Evolutionary conservation across 768 basidiomycete species (phyloP).

Genomic region (Dioszegia hungarica): DNA sequence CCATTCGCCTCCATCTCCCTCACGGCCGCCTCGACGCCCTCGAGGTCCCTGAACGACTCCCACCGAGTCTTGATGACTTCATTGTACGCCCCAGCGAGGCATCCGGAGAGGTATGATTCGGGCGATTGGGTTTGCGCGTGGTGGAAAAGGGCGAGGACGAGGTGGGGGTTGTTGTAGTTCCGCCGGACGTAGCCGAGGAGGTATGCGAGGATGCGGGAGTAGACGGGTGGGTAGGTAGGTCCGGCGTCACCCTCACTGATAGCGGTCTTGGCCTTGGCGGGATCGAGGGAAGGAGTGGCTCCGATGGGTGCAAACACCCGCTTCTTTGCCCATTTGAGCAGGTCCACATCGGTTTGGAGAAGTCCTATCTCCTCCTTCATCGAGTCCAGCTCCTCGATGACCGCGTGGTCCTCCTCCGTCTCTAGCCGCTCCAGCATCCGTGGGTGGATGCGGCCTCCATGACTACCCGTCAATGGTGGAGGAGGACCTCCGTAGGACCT

Average conservation of each 20-base stretch:
- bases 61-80: conserved; percentile 82
- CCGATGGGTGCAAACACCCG: conserved; percentile 21
- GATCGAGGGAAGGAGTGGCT: no score
- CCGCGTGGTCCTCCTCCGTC: conserved; percentile 13
- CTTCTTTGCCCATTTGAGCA: conserved; percentile 31
- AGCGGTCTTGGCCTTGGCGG: no score
- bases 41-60: conserved; percentile 74
- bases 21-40: conserved; percentile 65
- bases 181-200: conserved; percentile 75
- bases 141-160: conserved; percentile 75
- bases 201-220: conserved; percentile 68
- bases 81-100: conserved; percentile 80
- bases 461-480: neutral
- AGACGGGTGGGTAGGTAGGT: conserved; percentile 53
- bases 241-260: no score
- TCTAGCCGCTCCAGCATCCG: conserved; percentile 1
- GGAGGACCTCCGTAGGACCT: neutral
- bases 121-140: conserved; percentile 70
- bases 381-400: conserved; percentile 29
- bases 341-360: conserved; percentile 24
- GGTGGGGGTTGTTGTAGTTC: conserved; percentile 70
- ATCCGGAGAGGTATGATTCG: conserved; percentile 81
- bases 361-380: conserved; percentile 40
- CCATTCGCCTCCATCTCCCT: conserved; percentile 80
- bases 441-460: neutral